Base-by-base conservation (phyloP, 2,329 filamentous ascomycete genomes). In the Aspergillus terreus region DNA sequence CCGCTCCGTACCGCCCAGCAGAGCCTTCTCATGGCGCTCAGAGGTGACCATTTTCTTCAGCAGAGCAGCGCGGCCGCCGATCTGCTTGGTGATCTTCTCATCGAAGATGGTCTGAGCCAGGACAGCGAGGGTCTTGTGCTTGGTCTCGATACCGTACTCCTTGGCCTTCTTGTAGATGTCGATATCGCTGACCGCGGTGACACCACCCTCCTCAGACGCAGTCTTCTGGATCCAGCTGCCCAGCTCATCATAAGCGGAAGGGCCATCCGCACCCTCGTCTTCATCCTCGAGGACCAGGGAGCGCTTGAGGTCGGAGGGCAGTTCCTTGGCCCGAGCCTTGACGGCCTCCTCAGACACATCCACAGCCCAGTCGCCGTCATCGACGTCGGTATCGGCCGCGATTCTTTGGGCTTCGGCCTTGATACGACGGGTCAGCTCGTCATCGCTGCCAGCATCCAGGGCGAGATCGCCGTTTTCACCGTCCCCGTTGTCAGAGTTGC, bases 151-250 rank as follows among this genome's bases (percentile, higher is more conserved):
- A 63, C 92, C 92, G 51, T 97, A 80, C 64, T 97, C 94, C 78
- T 95, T 94, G 59, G 92, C 92, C 82, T 99, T 97, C 76, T 95
- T 78, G 75, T 95, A 97, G 70, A 99, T 90, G 36, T 92, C 87
- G 60, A 97, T 82, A 66, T 95, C 92, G 67, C 90, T 86, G 59
- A 99, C 82, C 53, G 91, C 85, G 75, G 84, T 80, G 63, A 96
- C 80, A 63, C 85, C 80, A 56, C 87, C 88, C 74, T 80, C 85
- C 58, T 83, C 82, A 53, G 84, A 80, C 52, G 86, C 85, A 68
- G 92, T 80, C 53, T 79, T 79, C 66, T 89, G 82, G 65, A 99
- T 89, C 94, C 94, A 99, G 75, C 87, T 89, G 68, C 92, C 94
- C 58, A 99, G 85, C 63, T 90, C 84, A 69, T 96, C 92, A 70